Evolutionary conservation across 1,284 basidiomycete species (phyloP), one percentile per base, ranked within the genome.

Genomic region (Somion occarium): DNA sequence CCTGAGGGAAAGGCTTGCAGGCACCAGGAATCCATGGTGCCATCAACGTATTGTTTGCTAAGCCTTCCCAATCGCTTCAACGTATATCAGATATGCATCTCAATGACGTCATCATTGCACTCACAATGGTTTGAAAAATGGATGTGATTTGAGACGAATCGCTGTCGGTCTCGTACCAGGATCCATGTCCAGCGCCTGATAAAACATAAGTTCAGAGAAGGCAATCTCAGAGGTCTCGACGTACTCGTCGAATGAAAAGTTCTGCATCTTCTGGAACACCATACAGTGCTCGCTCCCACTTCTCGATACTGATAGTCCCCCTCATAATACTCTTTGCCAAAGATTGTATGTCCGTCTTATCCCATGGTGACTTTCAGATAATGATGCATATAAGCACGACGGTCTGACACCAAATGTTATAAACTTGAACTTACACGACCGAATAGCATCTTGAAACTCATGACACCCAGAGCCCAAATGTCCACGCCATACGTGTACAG

Each of bases 401-500:
- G 25, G 23, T 25, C 15, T 15, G 11, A 34, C n/a, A n/a, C 20
- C 20, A 44, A 46, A 7, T 7, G 18, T n/a, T n/a, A n/a, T n/a
- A n/a, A 27, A 46, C 11, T 24, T 48, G 22, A 23, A 42, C 58
- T 26, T 38, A 59, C 58, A 27, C 38, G 44, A 24, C 82, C 82
- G 60, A 81, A 82, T 61, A 80, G 82, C 82, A 85, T 84, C 59
- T 75, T 73, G 57, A 75, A 76, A 4, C 75, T 64, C 49, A 71
- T 61, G 18, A 76, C 73, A 52, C 78, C 79, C 2, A 83, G 64
- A 9, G 74, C 77, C 81, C 82, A 85, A 60, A 84, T 83, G 62
- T 85, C 82, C 57, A 83, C 82, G 50, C 80, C 72, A 64, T 83
- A 83, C 48, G 77, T 79, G 63, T 85, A 84, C 7, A 80, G 80